Conservation (phyloP, 2,329 filamentous ascomycete species). For the Ilyonectria destructans region DNA sequence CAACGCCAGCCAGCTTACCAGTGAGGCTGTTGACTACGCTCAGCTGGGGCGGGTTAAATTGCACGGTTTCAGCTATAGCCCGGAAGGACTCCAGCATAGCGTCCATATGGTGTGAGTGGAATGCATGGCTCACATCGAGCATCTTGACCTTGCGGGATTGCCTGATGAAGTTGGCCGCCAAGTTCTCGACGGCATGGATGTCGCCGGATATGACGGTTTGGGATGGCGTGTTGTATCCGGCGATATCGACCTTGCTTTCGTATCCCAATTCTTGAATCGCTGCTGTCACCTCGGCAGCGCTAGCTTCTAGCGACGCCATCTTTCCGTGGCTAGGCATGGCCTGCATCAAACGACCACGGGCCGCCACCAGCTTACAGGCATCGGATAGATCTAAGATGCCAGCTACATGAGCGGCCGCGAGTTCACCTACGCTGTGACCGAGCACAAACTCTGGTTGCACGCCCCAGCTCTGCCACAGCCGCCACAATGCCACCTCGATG, state of each 20-base stretch:
- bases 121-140: background rate
- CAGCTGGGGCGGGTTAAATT: background rate
- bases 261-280: background rate
- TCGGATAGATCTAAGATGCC: background rate
- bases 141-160: background rate
- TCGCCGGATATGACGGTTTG: conserved; percentile 2
- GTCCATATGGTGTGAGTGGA: conserved; percentile 8
- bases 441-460: background rate
- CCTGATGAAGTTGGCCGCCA: background rate
- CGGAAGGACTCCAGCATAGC: background rate
- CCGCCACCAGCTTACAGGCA: background rate
- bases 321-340: background rate
- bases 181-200: background rate
- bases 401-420: background rate
- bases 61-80: background rate
- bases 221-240: background rate
- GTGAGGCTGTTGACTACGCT: background rate
- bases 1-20: background rate
- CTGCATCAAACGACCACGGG: background rate
- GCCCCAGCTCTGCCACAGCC: background rate
- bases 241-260: background rate
- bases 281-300: background rate
- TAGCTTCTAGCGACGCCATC: background rate
- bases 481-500: background rate
- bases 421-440: background rate